Base-by-base conservation (phyloP, 2,329 filamentous ascomycete species). In the Trichoderma guizhouense region DNA sequence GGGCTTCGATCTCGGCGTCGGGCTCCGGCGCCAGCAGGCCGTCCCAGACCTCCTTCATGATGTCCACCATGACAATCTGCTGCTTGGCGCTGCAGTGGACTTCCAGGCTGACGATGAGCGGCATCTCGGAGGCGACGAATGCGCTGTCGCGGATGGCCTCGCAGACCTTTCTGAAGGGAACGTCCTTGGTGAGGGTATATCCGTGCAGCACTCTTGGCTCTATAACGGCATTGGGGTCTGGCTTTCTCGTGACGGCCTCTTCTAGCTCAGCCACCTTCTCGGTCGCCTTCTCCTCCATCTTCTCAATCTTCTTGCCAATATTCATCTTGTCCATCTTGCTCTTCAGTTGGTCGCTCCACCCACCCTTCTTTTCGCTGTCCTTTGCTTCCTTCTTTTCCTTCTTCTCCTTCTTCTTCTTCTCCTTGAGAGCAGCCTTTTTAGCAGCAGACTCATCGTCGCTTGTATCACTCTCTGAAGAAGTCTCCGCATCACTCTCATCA, bases 81-180 rank as follows among this genome's bases (percentile, higher is more conserved):
- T 99, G 96, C 71, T 91, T 87, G 0, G 89, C 82, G 73, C 86
- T 86, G 74, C 94, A 94, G 83, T 98, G 96, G 0, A 98, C 93
- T 81, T 99, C 96, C 36, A 99, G 87, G 78, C 94, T 97, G 76
- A 98, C 92, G 72, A 98, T 95, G n/a, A 99, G 85, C 0, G 96
- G 96, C 21, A 97, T 84, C 73, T 95, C 91, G 24, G 89, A 91
- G 5, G 85, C 88, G 3, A 87, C 83, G 77, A 98, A 98, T 1
- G 92, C 94, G 77, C 91, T 89, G 71, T 97, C 89, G 36, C 89
- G 86, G 75, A 98, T 95, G 0, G 93, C 90, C 71, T 88, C 85
- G 82, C 95, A 97, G 2, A 98, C 95, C 55, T 92, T 89, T 64
- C 95, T 90, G 81, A 98, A 98, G 0, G 92, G 87, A 51, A 97